Evolutionary conservation across 345 rosid genomes (phyloP).

Genomic region (Chamaenerion angustifolium): DNA sequence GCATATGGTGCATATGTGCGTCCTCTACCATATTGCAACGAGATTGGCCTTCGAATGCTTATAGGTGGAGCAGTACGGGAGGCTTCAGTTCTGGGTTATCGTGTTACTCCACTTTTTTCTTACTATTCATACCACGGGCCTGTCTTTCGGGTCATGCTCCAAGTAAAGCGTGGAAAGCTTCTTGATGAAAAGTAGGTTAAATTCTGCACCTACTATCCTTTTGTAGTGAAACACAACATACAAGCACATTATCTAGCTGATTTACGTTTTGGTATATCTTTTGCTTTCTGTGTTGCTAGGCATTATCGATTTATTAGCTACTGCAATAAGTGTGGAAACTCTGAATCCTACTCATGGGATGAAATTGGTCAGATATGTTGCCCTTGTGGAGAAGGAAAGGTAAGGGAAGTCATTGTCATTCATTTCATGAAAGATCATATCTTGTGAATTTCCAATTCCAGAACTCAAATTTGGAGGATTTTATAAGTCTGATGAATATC

Average conservation of each 20-base stretch:
- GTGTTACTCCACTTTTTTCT: constrained; percentile 15
- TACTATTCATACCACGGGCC: constrained; percentile 61
- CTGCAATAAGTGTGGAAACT: constrained; percentile 58
- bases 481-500: constrained; percentile 1
- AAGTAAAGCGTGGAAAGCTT: constrained; percentile 45
- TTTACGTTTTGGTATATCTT: no score
- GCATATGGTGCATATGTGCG: constrained; percentile 73
- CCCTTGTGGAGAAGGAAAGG: constrained; percentile 37
- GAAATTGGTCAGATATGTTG: constrained; percentile 58
- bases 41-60: constrained; percentile 76
- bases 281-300: constrained; percentile 21
- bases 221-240: neutral
- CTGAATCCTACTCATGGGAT: constrained; percentile 45
- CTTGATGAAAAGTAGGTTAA: constrained; percentile 36
- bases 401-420: neutral
- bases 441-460: neutral
- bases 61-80: constrained; percentile 90
- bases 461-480: neutral
- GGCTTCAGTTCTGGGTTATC: constrained; percentile 44
- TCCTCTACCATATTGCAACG: constrained; percentile 89
- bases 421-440: neutral
- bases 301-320: constrained; percentile 72
- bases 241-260: no score
- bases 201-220: neutral
- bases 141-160: constrained; percentile 33